Percentiles rank a stretch among this genome's conserved stretches.
Conservation (phyloP, 257 asterid species). For the Haberlea rhodopensis region DNA sequence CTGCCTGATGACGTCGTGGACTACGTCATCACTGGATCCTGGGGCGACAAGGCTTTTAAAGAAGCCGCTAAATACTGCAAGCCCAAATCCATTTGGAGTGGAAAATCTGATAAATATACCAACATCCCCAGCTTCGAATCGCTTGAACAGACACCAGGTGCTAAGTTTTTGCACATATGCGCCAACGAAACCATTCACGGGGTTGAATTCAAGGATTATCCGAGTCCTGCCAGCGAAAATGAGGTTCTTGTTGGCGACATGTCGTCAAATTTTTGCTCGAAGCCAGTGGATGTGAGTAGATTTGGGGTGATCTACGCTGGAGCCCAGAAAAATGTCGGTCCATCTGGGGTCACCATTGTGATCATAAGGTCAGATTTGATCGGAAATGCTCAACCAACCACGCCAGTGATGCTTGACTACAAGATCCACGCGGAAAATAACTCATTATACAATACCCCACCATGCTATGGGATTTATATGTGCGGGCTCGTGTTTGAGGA, state of each 20-base stretch:
- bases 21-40: slow-evolving; percentile 83
- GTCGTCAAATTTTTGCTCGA: slow-evolving; percentile 95
- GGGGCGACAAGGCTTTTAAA: slow-evolving; percentile 91
- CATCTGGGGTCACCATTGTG: slow-evolving; percentile 89
- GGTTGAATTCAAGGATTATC: slow-evolving; percentile 81
- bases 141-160: slow-evolving; percentile 54
- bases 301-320: slow-evolving; percentile 93
- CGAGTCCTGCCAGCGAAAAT: slow-evolving; percentile 45
- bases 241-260: slow-evolving; percentile 75
- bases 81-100: slow-evolving; percentile 75
- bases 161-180: slow-evolving; percentile 80
- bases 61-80: slow-evolving; percentile 68
- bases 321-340: slow-evolving; percentile 96
- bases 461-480: slow-evolving; percentile 89
- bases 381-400: slow-evolving; percentile 63
- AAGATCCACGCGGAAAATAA: slow-evolving; percentile 89
- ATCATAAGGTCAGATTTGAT: slow-evolving; percentile 68
- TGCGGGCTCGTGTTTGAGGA: slow-evolving; percentile 93
- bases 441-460: slow-evolving; percentile 88
- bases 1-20: slow-evolving; percentile 57
- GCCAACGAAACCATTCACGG: slow-evolving; percentile 97
- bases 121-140: slow-evolving; percentile 59
- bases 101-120: slow-evolving; percentile 80
- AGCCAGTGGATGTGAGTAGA: slow-evolving; percentile 71
- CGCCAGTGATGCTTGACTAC: slow-evolving; percentile 88